A percentile compares a stretch with the other conserved stretches of the same genome.
These are phyloP conservation scores for Venturia nashicola DNA, from an alignment of 2,329 filamentous ascomycete genomes.

Conservation along the genomic window DNA sequence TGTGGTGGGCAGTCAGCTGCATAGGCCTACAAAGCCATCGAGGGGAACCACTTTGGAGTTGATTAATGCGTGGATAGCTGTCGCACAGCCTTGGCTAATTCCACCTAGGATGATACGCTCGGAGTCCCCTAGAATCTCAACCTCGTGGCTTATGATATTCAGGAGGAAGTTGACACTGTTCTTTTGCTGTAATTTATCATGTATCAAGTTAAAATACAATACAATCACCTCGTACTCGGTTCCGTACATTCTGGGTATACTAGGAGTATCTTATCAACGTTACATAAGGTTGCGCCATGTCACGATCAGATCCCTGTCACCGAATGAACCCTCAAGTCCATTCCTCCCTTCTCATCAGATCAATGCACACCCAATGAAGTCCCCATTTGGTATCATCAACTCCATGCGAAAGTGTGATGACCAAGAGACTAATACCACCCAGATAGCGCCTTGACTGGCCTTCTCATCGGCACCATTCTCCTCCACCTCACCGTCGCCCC, in stretches of 20 bases:
- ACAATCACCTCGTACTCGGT: no score
- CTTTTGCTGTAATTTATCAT: no score
- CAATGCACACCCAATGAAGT: no score
- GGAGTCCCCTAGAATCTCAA: constrained; percentile 11
- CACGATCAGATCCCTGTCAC: no score
- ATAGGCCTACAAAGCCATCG: constrained; percentile 13
- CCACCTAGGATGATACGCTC: constrained; percentile 12
- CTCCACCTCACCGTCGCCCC: constrained; percentile 64
- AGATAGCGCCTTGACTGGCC: constrained; percentile 23
- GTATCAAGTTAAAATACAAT: no score
- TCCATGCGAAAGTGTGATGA: no score
- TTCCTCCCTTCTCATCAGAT: no score
- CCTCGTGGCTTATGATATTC: constrained; percentile 15
- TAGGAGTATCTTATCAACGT: no score
- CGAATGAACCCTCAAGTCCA: no score
- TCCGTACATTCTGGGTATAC: no score
- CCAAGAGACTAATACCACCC: not conserved
- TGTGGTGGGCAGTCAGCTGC: constrained; percentile 13
- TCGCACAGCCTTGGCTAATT: constrained; percentile 14
- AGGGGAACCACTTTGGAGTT: not conserved
- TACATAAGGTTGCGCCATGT: no score
- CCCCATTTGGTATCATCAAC: no score
- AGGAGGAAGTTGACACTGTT: constrained; percentile 14
- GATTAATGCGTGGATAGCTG: constrained; percentile 12
- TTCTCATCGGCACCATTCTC: constrained; percentile 51